Conservation (phyloP, 129 eudicot species). For the Centaurea solstitialis region DNA sequence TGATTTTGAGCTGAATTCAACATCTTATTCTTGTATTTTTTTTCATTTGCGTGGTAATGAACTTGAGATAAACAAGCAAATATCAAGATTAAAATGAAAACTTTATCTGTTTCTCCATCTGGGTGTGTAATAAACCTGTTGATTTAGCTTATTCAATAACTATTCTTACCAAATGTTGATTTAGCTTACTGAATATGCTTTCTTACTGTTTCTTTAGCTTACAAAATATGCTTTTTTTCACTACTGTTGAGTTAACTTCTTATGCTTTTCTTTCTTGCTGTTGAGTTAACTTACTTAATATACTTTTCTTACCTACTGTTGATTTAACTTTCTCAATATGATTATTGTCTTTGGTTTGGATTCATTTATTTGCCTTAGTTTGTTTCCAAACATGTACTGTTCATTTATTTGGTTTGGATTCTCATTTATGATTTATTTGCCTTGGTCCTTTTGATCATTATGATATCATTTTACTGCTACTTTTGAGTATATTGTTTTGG, state of each 20-base stretch:
- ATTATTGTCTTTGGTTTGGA: constrained; percentile 1
- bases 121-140: too few species aligned
- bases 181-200: neutral
- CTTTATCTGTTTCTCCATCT: too few species aligned
- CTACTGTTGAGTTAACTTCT: neutral
- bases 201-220: neutral
- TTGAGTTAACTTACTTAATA: neutral
- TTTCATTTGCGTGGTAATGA: too few species aligned
- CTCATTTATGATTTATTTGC: neutral
- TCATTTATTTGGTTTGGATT: neutral
- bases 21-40: too few species aligned
- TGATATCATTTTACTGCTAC: constrained; percentile 1
- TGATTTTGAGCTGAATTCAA: too few species aligned
- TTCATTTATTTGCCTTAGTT: neutral
- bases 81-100: too few species aligned
- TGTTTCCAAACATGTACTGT: neutral
- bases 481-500: neutral
- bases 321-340: constrained; percentile 1
- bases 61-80: too few species aligned
- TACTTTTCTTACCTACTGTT: neutral
- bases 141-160: neutral
- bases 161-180: neutral
- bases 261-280: neutral
- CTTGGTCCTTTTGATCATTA: neutral
- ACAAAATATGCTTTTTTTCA: neutral